A percentile compares a stretch with the other conserved stretches of the same genome.
These are phyloP conservation scores for Sporisorium sorghi DNA, from an alignment of 1,284 basidiomycete species.

Conservation along the genomic window DNA sequence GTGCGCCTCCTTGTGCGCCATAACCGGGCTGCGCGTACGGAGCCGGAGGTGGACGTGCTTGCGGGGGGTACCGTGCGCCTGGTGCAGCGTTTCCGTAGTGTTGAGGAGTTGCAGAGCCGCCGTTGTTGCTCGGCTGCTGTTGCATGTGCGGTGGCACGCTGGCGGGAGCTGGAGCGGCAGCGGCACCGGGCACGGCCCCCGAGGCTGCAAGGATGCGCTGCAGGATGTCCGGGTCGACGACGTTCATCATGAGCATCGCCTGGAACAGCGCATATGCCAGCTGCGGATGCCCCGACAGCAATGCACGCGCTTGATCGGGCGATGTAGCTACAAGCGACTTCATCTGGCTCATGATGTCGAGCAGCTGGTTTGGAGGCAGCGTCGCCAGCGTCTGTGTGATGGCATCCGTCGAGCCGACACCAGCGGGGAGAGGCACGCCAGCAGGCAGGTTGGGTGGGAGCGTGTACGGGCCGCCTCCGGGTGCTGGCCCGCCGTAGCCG, in stretches of 20 bases:
- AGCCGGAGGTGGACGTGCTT: constrained; percentile 29
- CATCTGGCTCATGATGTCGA: constrained; percentile 97
- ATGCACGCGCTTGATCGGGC: constrained; percentile 85
- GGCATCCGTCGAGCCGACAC: constrained; percentile 82
- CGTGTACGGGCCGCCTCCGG: constrained; percentile 33
- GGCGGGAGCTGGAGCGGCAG: constrained; percentile 9
- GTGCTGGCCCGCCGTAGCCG: constrained; percentile 27
- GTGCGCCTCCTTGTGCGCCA: constrained; percentile 18
- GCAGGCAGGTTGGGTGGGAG: constrained; percentile 78
- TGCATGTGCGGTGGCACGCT: constrained; percentile 46
- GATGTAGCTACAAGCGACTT: constrained; percentile 93
- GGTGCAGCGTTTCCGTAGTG: constrained; percentile 31
- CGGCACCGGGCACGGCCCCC: constrained; percentile 31
- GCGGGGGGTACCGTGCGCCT: constrained; percentile 14
- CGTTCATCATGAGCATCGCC: constrained; percentile 90
- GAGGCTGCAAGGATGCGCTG: constrained; percentile 72
- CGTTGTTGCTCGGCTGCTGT: constrained; percentile 18
- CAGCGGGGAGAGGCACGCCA: constrained; percentile 81
- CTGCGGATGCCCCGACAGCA: constrained; percentile 88
- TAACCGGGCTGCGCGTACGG: constrained; percentile 33
- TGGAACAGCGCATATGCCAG: constrained; percentile 96
- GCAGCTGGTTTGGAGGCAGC: constrained; percentile 84
- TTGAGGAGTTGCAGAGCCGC: constrained; percentile 45
- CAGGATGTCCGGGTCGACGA: constrained; percentile 88
- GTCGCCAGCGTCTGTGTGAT: constrained; percentile 88